These are phyloP conservation scores for Cymodocea nodosa DNA, from an alignment of 116 monocot genomes.

Conservation along the genomic window DNA sequence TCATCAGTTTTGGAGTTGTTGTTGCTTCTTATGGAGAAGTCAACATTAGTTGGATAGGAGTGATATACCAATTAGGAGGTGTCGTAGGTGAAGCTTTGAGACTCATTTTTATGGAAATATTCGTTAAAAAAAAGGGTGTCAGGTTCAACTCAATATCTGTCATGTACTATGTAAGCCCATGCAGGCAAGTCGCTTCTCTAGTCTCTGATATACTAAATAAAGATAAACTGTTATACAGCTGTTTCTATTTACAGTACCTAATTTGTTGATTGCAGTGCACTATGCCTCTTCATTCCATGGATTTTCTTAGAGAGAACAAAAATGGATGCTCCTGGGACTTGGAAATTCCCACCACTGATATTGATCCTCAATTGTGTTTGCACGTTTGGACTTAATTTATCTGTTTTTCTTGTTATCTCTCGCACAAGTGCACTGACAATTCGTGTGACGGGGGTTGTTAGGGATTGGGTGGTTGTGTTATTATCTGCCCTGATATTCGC, in stretches of 20 bases:
- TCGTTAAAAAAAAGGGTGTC: constrained; percentile 85
- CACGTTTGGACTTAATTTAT: constrained; percentile 86
- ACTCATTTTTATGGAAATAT: constrained; percentile 90
- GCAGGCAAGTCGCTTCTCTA: constrained; percentile 43
- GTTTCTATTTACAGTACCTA: not conserved
- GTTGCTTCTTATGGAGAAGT: constrained; percentile 94
- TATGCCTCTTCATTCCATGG: constrained; percentile 89
- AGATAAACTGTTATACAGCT: not conserved
- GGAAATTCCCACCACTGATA: constrained; percentile 64
- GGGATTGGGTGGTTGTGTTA: constrained; percentile 94
- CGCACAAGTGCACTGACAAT: constrained; percentile 88
- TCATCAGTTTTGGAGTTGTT: constrained; percentile 80
- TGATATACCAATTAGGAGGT: constrained; percentile 96
- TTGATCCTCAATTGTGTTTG: constrained; percentile 76
- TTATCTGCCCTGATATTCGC: constrained; percentile 61
- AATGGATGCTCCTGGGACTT: constrained; percentile 60
- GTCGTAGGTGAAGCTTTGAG: constrained; percentile 88
- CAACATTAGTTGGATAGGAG: constrained; percentile 80
- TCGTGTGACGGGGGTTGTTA: constrained; percentile 93
- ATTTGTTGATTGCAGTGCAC: constrained; percentile 48
- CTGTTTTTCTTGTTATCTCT: constrained; percentile 84
- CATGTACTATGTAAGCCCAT: constrained; percentile 98
- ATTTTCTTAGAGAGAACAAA: constrained; percentile 87
- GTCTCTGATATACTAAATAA: not conserved
- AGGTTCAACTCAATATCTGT: constrained; percentile 72